Evolutionary conservation across 768 basidiomycete species (phyloP).

Genomic region (Tylopilus rubrobrunneus): DNA sequence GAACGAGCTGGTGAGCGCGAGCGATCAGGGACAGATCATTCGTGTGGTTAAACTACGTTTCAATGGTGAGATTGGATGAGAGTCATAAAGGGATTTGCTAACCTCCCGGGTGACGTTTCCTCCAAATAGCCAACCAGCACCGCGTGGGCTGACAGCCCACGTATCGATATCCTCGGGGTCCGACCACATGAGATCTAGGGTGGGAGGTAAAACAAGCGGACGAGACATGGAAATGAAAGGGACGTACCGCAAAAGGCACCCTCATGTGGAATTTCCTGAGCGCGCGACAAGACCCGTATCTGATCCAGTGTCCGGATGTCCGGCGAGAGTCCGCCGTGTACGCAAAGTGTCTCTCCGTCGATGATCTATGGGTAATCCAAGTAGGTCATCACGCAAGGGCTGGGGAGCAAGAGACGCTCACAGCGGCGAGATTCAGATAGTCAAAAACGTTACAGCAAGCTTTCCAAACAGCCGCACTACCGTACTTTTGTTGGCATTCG

Average conservation of each 20-base stretch:
- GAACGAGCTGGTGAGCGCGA: constrained; percentile 94
- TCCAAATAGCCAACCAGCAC: constrained; percentile 95
- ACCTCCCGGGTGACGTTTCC: constrained; percentile 83
- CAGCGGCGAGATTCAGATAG: constrained; percentile 90
- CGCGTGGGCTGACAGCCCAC: constrained; percentile 96
- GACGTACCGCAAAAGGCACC: constrained; percentile 90
- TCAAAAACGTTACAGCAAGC: constrained; percentile 97
- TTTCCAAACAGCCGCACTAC: constrained; percentile 93
- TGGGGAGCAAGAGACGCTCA: constrained; percentile 35
- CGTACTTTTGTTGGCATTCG: constrained; percentile 98
- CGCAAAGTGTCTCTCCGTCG: constrained; percentile 87
- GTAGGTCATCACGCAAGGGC: not conserved
- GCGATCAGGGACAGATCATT: constrained; percentile 87
- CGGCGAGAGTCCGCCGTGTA: constrained; percentile 94
- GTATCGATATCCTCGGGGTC: constrained; percentile 94
- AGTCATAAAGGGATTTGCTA: constrained; percentile 5
- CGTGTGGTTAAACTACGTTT: constrained; percentile 82
- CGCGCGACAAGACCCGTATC: constrained; percentile 85
- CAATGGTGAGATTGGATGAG: constrained; percentile 1
- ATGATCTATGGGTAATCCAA: constrained; percentile 61
- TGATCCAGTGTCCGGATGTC: constrained; percentile 95
- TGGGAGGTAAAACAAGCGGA: not conserved
- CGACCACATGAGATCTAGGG: constrained; percentile 93
- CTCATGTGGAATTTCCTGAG: constrained; percentile 98
- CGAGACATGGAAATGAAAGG: not conserved